A percentile compares a stretch with the other conserved stretches of the same genome.
phyloP scores from a whole-genome alignment of 805 yeast species.

The Komagataella mondaviorum region DNA sequence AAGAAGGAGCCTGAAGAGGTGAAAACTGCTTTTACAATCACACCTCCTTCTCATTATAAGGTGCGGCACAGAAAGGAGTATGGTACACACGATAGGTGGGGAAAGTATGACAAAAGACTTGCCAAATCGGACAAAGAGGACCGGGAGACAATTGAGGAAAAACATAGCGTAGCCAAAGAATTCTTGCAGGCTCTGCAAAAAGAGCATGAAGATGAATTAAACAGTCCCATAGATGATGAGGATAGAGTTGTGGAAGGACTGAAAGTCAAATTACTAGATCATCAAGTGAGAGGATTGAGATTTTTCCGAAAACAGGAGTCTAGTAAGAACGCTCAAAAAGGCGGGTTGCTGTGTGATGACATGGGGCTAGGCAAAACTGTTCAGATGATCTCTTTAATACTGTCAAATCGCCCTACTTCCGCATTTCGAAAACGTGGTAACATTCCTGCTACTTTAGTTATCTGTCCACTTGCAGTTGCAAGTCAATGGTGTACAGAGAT shows the following conservation, averaged over 20 bases:
- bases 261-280: slow-evolving; percentile 24
- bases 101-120: background rate
- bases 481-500: slow-evolving; percentile 28
- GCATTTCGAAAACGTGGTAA: slow-evolving; percentile 3
- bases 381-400: slow-evolving; percentile 52
- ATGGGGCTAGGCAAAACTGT: slow-evolving; percentile 88
- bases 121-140: slow-evolving; percentile 1
- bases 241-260: slow-evolving; percentile 22
- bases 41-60: background rate
- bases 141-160: background rate
- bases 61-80: background rate
- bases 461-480: slow-evolving; percentile 27
- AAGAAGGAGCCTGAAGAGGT: background rate
- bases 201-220: background rate
- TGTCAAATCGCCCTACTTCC: slow-evolving; percentile 15
- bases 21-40: background rate
- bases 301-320: slow-evolving; percentile 27
- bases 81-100: slow-evolving; percentile 2
- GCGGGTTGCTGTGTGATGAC: slow-evolving; percentile 71
- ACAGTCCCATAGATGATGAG: slow-evolving; percentile 2
- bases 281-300: slow-evolving; percentile 29
- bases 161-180: slow-evolving; percentile 1
- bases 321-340: slow-evolving; percentile 17
- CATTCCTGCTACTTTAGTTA: slow-evolving; percentile 21
- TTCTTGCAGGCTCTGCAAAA: slow-evolving; percentile 1